Evolutionary conservation across 1,139 yeast genomes (phyloP).

Genomic region (Candida sanyaensis): DNA sequence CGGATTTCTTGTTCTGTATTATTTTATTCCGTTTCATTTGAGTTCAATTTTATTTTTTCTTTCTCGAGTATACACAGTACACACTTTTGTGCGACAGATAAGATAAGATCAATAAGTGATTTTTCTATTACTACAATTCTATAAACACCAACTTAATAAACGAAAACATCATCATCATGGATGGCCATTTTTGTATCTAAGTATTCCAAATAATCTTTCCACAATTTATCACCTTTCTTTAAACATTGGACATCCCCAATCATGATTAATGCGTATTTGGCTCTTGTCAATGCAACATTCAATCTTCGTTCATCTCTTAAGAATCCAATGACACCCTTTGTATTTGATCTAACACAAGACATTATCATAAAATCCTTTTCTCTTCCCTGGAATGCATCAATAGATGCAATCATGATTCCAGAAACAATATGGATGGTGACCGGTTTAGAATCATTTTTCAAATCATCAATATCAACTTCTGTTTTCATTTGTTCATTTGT

Average conservation of each 20-base stretch:
- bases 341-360: conserved; percentile 62
- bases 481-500: conserved; percentile 45
- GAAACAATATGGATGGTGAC: conserved; percentile 58
- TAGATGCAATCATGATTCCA: conserved; percentile 67
- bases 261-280: conserved; percentile 54
- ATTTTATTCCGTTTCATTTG: not conserved
- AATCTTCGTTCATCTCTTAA: conserved; percentile 57
- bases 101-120: too few relatives aligned
- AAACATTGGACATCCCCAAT: conserved; percentile 60
- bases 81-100: too few relatives aligned
- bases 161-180: conserved; percentile 13
- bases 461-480: conserved; percentile 59
- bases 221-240: conserved; percentile 48
- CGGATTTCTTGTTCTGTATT: too few relatives aligned
- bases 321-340: conserved; percentile 54
- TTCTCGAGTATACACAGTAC: too few relatives aligned
- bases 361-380: conserved; percentile 60
- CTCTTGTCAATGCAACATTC: conserved; percentile 67
- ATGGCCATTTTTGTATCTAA: conserved; percentile 22
- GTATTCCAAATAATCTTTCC: conserved; percentile 54
- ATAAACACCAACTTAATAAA: conserved; percentile 6
- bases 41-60: not conserved
- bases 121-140: too few relatives aligned
- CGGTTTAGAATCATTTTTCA: conserved; percentile 50
- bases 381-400: conserved; percentile 70